These are phyloP conservation scores for Cordyceps farinosa DNA, from an alignment of 2,329 filamentous ascomycete genomes.

Conservation along the genomic window DNA sequence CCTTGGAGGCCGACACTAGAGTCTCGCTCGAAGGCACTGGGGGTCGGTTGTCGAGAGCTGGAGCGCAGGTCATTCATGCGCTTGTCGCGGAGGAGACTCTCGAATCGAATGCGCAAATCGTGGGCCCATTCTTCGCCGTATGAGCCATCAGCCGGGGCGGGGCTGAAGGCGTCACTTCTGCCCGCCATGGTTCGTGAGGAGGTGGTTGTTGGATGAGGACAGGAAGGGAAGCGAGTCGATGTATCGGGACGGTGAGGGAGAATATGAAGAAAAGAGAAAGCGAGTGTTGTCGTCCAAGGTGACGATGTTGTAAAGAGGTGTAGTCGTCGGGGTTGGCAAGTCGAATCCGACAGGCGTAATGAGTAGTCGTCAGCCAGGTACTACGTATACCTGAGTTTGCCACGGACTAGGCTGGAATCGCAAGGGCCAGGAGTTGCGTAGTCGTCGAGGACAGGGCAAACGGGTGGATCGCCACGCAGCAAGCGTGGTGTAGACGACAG, in stretches of 20 bases:
- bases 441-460: background rate
- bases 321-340: conserved; percentile 14
- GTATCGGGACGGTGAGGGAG: conserved; percentile 2
- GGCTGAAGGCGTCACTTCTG: conserved; percentile 33
- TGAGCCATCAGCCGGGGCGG: conserved; percentile 32
- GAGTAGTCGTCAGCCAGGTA: conserved; percentile 16
- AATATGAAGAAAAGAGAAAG: conserved; percentile 14
- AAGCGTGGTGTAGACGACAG: background rate
- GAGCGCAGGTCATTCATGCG: conserved; percentile 72
- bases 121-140: conserved; percentile 73
- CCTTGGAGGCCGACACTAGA: conserved; percentile 46
- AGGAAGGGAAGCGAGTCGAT: background rate
- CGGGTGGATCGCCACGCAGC: conserved; percentile 5
- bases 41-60: conserved; percentile 54
- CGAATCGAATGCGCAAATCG: conserved; percentile 78
- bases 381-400: conserved; percentile 23
- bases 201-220: background rate
- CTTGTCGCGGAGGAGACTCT: conserved; percentile 80
- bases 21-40: conserved; percentile 48
- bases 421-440: conserved; percentile 11
- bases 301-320: conserved; percentile 8
- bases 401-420: conserved; percentile 19
- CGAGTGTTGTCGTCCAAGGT: conserved; percentile 4
- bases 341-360: conserved; percentile 14
- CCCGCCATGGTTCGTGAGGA: conserved; percentile 34